phyloP scores from a whole-genome alignment of 2,329 filamentous ascomycete species.

The Pseudocercospora fijiensis region DNA sequence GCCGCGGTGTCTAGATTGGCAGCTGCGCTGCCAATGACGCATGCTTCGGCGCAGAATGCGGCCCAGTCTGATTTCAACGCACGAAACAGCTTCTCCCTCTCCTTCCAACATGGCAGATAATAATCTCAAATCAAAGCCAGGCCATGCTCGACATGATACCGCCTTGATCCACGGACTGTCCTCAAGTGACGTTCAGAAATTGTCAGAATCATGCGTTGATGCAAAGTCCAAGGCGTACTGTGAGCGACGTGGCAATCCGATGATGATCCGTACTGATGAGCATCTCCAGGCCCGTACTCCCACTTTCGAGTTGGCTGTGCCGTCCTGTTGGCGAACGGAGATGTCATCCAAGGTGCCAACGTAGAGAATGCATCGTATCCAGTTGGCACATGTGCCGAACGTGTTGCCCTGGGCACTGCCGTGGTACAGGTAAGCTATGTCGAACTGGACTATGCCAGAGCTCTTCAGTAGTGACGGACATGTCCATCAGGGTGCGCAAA shows the following conservation, averaged over 20 bases:
- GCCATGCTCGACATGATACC: constrained; percentile 41
- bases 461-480: background rate
- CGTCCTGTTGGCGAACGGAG: constrained; percentile 58
- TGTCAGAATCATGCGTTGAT: constrained; percentile 62
- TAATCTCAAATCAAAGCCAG: constrained; percentile 34
- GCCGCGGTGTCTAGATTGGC: too few relatives aligned
- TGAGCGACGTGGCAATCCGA: constrained; percentile 39
- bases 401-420: constrained; percentile 81
- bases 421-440: constrained; percentile 52
- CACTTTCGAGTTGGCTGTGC: constrained; percentile 86
- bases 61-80: constrained; percentile 1
- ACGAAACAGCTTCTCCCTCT: constrained; percentile 18
- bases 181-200: constrained; percentile 61
- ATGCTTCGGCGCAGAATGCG: background rate
- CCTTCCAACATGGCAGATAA: constrained; percentile 37
- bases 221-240: constrained; percentile 83
- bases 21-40: too few relatives aligned
- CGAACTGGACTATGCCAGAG: background rate
- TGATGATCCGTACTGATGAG: constrained; percentile 1
- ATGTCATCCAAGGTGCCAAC: constrained; percentile 71
- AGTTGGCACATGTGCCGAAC: constrained; percentile 92
- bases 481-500: constrained; percentile 36
- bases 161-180: constrained; percentile 56
- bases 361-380: constrained; percentile 93
- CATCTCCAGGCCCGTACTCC: constrained; percentile 69